A percentile compares a stretch with the other conserved stretches of the same genome.
Evolutionary conservation across 345 rosid species (phyloP).

Genomic region (Populus nigra): DNA sequence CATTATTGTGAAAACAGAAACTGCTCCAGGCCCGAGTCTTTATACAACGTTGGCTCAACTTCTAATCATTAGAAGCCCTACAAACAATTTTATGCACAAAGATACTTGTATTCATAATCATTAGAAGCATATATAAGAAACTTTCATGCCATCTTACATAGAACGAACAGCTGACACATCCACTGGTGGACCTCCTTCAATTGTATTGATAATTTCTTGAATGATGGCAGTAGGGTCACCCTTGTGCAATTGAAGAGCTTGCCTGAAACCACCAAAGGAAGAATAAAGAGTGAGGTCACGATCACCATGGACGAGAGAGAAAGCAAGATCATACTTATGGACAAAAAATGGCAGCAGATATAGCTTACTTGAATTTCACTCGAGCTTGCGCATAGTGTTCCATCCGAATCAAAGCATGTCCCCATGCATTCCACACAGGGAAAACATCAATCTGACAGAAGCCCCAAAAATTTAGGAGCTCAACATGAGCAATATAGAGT

Average conservation of each 20-base stretch:
- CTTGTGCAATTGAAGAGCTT: conserved; percentile 81
- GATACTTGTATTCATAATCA: background rate
- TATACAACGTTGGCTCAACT: conserved; percentile 1
- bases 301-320: background rate
- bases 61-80: conserved; percentile 2
- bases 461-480: conserved; percentile 16
- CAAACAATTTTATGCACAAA: conserved; percentile 2
- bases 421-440: conserved; percentile 99
- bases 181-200: conserved; percentile 95
- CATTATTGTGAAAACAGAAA: background rate
- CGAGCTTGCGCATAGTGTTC: conserved; percentile 93
- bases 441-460: conserved; percentile 78
- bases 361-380: conserved; percentile 84
- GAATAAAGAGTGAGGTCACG: conserved; percentile 3
- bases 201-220: conserved; percentile 81
- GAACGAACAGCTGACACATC: conserved; percentile 88
- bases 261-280: conserved; percentile 55
- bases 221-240: conserved; percentile 69
- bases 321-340: background rate
- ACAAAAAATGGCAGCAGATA: background rate
- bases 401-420: conserved; percentile 91
- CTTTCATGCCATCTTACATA: conserved; percentile 54
- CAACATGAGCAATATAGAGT: conserved; percentile 17
- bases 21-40: background rate
- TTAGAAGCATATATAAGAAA: background rate